Conservation (phyloP, 2,329 filamentous ascomycete genomes). For the Neodidymelliopsis sp. region DNA sequence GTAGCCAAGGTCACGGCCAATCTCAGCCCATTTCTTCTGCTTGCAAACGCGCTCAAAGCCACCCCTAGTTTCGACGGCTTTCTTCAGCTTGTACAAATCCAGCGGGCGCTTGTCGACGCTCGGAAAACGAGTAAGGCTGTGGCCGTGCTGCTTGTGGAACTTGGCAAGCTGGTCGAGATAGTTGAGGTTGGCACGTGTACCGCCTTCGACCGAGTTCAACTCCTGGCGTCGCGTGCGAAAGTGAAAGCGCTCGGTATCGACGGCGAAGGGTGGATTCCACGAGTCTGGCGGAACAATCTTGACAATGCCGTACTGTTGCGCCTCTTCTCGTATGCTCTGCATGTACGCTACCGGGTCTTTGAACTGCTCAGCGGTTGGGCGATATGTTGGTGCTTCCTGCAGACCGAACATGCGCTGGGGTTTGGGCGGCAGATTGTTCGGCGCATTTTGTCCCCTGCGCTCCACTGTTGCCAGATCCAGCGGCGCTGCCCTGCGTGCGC, state of each 20-base stretch:
- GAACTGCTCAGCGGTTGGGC: constrained; percentile 92
- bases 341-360: constrained; percentile 94
- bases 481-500: constrained; percentile 69
- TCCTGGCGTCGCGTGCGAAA: constrained; percentile 96
- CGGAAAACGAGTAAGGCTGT: constrained; percentile 89
- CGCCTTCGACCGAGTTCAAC: constrained; percentile 97
- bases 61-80: constrained; percentile 91
- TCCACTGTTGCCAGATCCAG: constrained; percentile 91
- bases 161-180: constrained; percentile 95
- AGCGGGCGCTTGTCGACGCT: constrained; percentile 98
- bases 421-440: constrained; percentile 77
- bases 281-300: constrained; percentile 93
- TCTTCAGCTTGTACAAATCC: constrained; percentile 94
- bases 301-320: constrained; percentile 86
- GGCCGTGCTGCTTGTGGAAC: constrained; percentile 96
- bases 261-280: constrained; percentile 95
- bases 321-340: constrained; percentile 87
- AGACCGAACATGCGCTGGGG: constrained; percentile 83
- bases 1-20: constrained; percentile 93
- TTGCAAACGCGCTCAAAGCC: constrained; percentile 98
- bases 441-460: constrained; percentile 82
- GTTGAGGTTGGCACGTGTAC: constrained; percentile 95
- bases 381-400: constrained; percentile 87
- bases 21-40: constrained; percentile 98
- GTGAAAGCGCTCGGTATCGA: constrained; percentile 98